Evolutionary conservation across 2,329 filamentous ascomycete species (phyloP), one percentile per base, ranked within the genome.

Genomic region (Scedosporium dehoogii): DNA sequence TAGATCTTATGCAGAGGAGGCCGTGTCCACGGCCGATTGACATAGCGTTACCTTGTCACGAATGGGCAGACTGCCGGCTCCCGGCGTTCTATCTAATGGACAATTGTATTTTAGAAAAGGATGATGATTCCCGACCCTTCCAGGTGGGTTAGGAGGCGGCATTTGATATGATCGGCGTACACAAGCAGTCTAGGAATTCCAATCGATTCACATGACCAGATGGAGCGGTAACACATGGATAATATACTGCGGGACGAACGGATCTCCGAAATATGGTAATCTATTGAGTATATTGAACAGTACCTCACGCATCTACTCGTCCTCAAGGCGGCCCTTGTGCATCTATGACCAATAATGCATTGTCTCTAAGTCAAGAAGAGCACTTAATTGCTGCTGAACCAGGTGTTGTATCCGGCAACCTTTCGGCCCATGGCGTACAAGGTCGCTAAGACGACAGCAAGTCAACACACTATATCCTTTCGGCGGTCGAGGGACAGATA

Each of bases 351-450:
- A 29, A 25, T 6, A 59, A 59, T 27, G 16, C 56, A 23, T 21
- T 58, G 6, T 29, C 14, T 27, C 12, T n/a, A 16, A 18, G 38
- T 27, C 25, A 21, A 6, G 42, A 21, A 6, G 42, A 51, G 10
- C 23, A 21, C 23, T 25, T 53, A 62, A 6, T 58, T 71, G 75
- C 83, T 81, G 72, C 81, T 77, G 70, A 85, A 90, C 86, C 86
- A 92, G 65, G 86, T 90, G 84, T 91, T 92, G 82, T 92, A 85
- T 71, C 90, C 90, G 66, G 86, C 73, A 67, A 89, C 78, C 79
- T 89, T 85, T 73, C 90, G 88, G 74, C 81, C 78, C 79, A 89
- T 86, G 79, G 87, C 88, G 80, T 89, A 93, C 76, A 90, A 78
- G 68, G 77, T 73, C 61, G 51, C 60, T 62, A 59, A 16, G 25